Percentiles rank a stretch among this genome's conserved stretches.
phyloP scores from a whole-genome alignment of 2,329 filamentous ascomycete genomes.

The Microsporum audouinii region DNA sequence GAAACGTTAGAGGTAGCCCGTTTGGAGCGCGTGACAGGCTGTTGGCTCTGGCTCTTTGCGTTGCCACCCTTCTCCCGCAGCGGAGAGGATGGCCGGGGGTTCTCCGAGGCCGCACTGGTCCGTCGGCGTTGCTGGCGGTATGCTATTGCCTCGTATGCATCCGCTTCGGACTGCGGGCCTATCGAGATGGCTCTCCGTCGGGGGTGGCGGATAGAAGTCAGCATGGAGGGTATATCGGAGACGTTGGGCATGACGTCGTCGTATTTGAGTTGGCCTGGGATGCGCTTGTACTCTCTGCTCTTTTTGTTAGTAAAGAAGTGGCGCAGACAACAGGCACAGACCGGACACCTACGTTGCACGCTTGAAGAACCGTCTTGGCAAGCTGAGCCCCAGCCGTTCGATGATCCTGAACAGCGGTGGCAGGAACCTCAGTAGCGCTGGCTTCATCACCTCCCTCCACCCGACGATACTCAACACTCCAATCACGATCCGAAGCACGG shows the following conservation, averaged over 20 bases:
- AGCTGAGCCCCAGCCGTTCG: conserved; percentile 63
- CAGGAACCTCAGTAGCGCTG: conserved; percentile 60
- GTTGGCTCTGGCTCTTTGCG: background rate
- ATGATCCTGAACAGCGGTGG: conserved; percentile 81
- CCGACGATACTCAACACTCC: conserved; percentile 76
- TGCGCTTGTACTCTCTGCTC: conserved; percentile 63
- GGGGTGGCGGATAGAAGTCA: conserved; percentile 71
- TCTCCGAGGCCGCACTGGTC: conserved; percentile 42
- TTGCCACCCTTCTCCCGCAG: background rate
- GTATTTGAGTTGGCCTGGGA: conserved; percentile 60
- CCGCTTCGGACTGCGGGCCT: conserved; percentile 88
- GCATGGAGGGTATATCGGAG: conserved; percentile 71
- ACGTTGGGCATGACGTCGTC: conserved; percentile 85
- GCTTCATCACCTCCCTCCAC: conserved; percentile 87
- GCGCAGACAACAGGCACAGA: background rate
- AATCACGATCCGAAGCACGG: conserved; percentile 57
- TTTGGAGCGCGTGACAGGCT: background rate
- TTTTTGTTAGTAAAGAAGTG: conserved; percentile 2
- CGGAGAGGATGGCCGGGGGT: conserved; percentile 17
- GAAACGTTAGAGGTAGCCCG: background rate
- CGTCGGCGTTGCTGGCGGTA: conserved; percentile 64
- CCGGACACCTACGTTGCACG: conserved; percentile 55
- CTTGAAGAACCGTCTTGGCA: conserved; percentile 84
- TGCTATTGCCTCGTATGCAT: conserved; percentile 89
- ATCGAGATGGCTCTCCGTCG: conserved; percentile 71